These are phyloP conservation scores for Cyclospora cayetanensis DNA, from an alignment of 169 alveolate genomes.

Conservation along the genomic window DNA sequence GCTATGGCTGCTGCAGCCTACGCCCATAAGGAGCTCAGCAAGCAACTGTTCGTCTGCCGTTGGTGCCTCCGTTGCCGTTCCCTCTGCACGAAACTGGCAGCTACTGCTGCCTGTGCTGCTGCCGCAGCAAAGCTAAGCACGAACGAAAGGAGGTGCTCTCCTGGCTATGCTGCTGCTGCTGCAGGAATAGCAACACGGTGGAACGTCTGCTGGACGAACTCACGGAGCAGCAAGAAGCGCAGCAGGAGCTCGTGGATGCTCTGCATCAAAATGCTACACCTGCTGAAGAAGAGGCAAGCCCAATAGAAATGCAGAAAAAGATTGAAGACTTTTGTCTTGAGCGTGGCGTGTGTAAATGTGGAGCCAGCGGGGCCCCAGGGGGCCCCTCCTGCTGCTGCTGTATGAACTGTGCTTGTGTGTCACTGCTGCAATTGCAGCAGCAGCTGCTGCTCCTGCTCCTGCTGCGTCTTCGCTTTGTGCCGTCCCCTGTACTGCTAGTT, in stretches of 20 bases:
- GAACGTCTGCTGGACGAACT: conserved; percentile 55
- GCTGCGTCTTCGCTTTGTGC: neutral
- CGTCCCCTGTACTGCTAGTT: neutral
- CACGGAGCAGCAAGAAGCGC: conserved; percentile 43
- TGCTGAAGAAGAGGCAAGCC: neutral
- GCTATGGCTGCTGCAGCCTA: conserved; percentile 20
- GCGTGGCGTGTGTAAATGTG: no score
- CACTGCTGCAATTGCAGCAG: neutral
- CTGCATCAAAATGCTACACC: neutral
- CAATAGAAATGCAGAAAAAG: no score
- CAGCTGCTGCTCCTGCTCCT: neutral
- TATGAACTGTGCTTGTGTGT: no score
- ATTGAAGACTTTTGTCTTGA: no score
- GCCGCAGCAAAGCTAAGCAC: neutral
- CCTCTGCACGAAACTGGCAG: neutral
- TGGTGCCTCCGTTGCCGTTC: neutral
- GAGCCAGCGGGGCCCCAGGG: no score
- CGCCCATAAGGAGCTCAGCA: conserved; percentile 30
- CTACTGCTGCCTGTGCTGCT: neutral
- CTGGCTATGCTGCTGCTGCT: neutral
- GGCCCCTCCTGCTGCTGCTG: no score
- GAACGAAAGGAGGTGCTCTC: no score
- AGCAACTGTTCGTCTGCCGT: neutral
- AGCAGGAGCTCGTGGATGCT: conserved; percentile 12
- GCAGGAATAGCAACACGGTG: neutral